Evolutionary conservation across 306 rosid species (phyloP).

Genomic region (Medicago ruthenica): DNA sequence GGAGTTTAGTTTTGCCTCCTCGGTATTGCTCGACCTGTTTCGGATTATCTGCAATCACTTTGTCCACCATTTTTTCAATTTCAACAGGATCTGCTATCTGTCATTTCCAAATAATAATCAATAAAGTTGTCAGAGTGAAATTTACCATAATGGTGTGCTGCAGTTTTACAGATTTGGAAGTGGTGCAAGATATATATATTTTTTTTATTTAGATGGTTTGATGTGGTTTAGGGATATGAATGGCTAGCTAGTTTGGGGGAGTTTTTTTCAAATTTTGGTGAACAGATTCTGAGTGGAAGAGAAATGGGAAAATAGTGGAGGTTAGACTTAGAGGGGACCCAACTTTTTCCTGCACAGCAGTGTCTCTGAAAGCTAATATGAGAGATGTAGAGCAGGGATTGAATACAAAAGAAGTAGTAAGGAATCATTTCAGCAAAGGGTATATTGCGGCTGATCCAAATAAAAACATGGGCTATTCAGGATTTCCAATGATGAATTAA

Average conservation of each 20-base stretch:
- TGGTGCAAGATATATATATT: neutral
- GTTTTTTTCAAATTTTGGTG: neutral
- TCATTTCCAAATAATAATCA: constrained; percentile 37
- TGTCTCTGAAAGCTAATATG: too few species aligned
- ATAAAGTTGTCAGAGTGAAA: neutral
- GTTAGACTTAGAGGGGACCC: neutral
- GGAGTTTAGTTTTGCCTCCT: constrained; percentile 84
- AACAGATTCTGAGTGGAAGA: too few species aligned
- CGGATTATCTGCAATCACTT: constrained; percentile 83
- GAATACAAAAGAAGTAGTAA: too few species aligned
- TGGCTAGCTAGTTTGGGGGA: neutral
- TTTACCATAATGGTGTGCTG: neutral
- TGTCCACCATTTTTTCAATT: constrained; percentile 84
- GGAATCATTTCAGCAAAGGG: too few species aligned
- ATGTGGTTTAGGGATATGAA: neutral
- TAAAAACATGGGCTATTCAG: neutral
- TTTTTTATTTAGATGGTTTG: neutral
- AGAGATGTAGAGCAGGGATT: too few species aligned
- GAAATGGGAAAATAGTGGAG: neutral
- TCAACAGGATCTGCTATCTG: constrained; percentile 85
- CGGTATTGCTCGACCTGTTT: constrained; percentile 88
- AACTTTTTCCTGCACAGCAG: too few species aligned
- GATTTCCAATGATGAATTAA: too few species aligned
- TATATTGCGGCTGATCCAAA: too few species aligned
- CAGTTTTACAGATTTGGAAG: neutral